These are phyloP conservation scores for Malus orientalis DNA, from an alignment of 306 rosid species.

Conservation along the genomic window DNA sequence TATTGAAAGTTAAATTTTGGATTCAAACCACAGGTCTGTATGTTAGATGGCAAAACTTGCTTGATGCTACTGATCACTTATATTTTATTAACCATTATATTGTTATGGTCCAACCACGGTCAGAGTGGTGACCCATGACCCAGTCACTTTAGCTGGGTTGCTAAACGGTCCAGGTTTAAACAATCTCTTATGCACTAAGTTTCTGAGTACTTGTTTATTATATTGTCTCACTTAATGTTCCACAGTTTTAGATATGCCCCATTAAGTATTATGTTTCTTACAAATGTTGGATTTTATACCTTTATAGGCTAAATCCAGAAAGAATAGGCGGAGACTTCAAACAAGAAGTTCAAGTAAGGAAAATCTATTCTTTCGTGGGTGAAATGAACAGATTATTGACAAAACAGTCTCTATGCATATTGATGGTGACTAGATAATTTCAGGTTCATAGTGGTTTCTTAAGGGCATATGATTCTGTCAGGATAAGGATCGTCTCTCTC, in stretches of 20 bases:
- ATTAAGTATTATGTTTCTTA: conserved; percentile 1
- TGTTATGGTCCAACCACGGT: not conserved
- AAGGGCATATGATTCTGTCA: conserved; percentile 88
- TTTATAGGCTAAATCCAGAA: conserved; percentile 80
- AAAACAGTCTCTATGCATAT: not conserved
- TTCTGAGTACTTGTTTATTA: not conserved
- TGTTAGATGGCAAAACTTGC: not conserved
- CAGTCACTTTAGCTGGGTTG: not conserved
- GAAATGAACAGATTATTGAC: conserved; percentile 4
- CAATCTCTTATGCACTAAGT: not conserved
- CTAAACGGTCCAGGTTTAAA: not conserved
- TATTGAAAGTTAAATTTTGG: not conserved
- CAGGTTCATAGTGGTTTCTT: conserved; percentile 99
- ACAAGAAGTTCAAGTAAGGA: conserved; percentile 89
- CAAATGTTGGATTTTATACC: conserved; percentile 4
- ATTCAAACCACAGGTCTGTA: not conserved
- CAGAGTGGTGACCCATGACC: not conserved
- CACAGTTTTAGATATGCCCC: not conserved
- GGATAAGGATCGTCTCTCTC: conserved; percentile 73
- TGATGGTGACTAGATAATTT: conserved; percentile 24
- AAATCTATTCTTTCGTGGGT: conserved; percentile 13
- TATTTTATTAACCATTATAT: not conserved
- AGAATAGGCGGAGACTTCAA: conserved; percentile 97
- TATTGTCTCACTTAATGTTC: not conserved
- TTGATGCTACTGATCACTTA: not conserved